A percentile compares a stretch with the other conserved stretches of the same genome.
These are phyloP conservation scores for Hordeum marinum DNA, from an alignment of 176 grass and related monocot genomes.

Conservation along the genomic window DNA sequence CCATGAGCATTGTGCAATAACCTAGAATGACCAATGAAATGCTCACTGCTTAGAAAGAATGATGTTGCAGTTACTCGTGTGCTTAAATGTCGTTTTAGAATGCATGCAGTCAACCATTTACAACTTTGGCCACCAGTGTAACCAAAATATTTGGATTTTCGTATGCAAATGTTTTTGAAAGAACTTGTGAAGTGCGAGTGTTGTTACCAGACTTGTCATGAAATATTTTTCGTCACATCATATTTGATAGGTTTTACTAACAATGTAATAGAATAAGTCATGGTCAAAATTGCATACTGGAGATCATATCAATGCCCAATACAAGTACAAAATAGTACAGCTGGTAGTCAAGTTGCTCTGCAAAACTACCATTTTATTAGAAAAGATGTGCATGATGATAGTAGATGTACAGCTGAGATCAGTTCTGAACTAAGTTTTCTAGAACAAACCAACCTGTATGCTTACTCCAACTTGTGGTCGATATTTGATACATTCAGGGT, in stretches of 20 bases:
- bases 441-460: conserved; percentile 55
- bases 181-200: not conserved
- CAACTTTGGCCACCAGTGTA: not conserved
- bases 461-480: conserved; percentile 48
- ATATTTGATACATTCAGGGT: conserved; percentile 63
- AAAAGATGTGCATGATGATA: not conserved
- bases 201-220: not conserved
- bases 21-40: not conserved
- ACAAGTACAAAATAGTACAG: not conserved
- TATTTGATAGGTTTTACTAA: not conserved
- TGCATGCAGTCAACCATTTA: not conserved
- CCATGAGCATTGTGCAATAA: not conserved
- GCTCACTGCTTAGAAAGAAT: not conserved
- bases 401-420: not conserved
- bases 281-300: not conserved
- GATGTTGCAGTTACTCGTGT: not conserved
- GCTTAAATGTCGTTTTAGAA: not conserved
- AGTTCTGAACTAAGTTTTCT: not conserved
- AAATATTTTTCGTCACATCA: not conserved
- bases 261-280: not conserved
- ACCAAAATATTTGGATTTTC: not conserved
- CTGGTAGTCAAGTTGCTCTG: not conserved
- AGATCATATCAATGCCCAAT: not conserved
- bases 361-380: not conserved
- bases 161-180: not conserved